Evolutionary conservation across 228 moss, liverwort and hornwort species (phyloP), one percentile per base, ranked within the genome.

Genomic region (Sphagnum fallax): DNA sequence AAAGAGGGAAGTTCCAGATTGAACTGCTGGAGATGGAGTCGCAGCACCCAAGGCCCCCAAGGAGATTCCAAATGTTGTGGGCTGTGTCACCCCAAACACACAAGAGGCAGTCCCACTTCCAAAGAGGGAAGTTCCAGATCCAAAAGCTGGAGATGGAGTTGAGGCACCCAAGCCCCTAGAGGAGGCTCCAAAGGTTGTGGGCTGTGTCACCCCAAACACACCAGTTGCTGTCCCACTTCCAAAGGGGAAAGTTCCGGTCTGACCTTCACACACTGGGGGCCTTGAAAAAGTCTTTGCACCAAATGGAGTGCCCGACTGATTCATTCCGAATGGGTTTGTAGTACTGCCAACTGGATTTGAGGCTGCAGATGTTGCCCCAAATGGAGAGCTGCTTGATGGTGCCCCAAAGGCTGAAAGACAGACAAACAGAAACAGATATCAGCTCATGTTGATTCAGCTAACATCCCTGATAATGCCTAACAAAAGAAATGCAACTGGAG

Each of bases 201-300:
- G 81, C 67, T 82, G 86, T 49, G 84, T 80, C n/a, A 82, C 84
- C 52, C 92, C 92, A 69, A 98, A 98, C 0, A 93, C 92, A 73
- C 93, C 90, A 48, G 93, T 93, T 1, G 98, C 84, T 62, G 92
- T 98, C 67, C 90, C 93, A 80, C 90, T 87, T 60, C 93, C 92
- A 74, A 93, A 91, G 6, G 88, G 62, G 10, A 91, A 91, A 64
- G 67, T 81, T 16, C 88, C 78, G 16, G 83, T 74, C 76, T 93
- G 96, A 51, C 88, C 86, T 67, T 93, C 97, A 72, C 93, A 97
- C 32, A 90, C 88, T 60, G 81, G 70, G 13, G 83, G 73, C 76
- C 84, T 88, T 72, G 89, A 91, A 75, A 97, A 97, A 59, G 97
- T 93, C 62, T 93, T 93, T 1, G 83, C 87, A 62, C 93, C 97